These are phyloP conservation scores for Coniferiporia sulphurascens DNA, from an alignment of 1,284 basidiomycete species.

Conservation along the genomic window DNA sequence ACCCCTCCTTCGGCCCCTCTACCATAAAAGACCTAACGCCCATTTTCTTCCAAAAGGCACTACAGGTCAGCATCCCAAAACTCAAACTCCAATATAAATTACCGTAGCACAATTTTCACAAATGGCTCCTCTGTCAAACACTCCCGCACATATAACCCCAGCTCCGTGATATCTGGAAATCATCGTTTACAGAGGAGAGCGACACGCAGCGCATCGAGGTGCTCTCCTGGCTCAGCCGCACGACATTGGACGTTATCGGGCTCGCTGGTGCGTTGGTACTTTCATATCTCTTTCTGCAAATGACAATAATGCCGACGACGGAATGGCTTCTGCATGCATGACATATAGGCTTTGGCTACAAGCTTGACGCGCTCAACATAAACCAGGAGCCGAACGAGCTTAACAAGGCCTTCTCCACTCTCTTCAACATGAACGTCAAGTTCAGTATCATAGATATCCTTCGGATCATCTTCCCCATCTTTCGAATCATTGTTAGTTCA, in stretches of 20 bases:
- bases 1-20: conserved; percentile 21
- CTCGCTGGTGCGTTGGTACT: conserved; percentile 30
- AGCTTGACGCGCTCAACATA: conserved; percentile 41
- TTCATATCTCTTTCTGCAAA: neutral
- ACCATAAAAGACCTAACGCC: conserved; percentile 20
- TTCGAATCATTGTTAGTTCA: conserved; percentile 22
- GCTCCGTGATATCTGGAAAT: conserved; percentile 17
- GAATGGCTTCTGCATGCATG: neutral
- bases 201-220: conserved; percentile 28
- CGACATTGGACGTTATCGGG: conserved; percentile 47
- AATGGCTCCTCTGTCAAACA: neutral
- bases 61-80: conserved; percentile 12
- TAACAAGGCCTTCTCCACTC: conserved; percentile 26
- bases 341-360: conserved; percentile 55
- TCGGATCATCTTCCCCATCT: conserved; percentile 16
- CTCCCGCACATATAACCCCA: neutral
- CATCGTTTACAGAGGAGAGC: neutral
- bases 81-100: neutral
- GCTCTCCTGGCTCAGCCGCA: conserved; percentile 35
- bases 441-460: conserved; percentile 13
- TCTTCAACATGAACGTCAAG: conserved; percentile 21
- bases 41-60: conserved; percentile 21
- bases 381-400: conserved; percentile 28
- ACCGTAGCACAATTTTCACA: no score
- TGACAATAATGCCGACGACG: no score